Evolutionary conservation across 768 basidiomycete species (phyloP), one percentile per base, ranked within the genome.

Genomic region (Lactarius sp.): DNA sequence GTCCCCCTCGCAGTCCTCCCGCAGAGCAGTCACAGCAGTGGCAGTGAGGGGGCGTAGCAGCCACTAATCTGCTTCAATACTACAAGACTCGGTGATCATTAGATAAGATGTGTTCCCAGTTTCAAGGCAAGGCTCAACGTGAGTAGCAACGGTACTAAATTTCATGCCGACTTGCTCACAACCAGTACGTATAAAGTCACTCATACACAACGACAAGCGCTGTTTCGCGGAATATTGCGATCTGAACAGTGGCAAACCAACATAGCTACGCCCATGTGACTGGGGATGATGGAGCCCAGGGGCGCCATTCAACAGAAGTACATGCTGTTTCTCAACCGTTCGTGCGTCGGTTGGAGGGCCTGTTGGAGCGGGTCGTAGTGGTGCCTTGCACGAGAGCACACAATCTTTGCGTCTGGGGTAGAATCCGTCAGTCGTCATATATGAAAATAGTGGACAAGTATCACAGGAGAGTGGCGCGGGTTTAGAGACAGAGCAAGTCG

Each of bases 401-500:
- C 79, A 22, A 86, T 87, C 70, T 90, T 86, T 8, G 88, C 89
- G 70, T 91, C 89, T 90, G 64, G 37, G 33, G 14, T 60, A 22
- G 16, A 16, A n/a, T 10, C 20, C 33, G 36, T 52, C 27, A 56
- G 50, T 44, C n/a, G 6, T 53, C 31, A 18, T n/a, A 41, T 36
- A 44, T 51, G 10, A 33, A 54, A 22, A 49, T 20, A 53, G 31
- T n/a, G 47, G 51, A 42, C 16, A 22, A 14, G 16, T 72, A 85
- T 69, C 69, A 90, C 89, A 91, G 68, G 90, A 91, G 0, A 91
- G 88, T 0, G 90, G 90, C 0, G 88, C 90, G 0, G 90, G 90
- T 56, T 92, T 90, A 0, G 90, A 90, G 1, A 92, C 89, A 0
- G 88, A 87, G 27, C 89, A 83, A 4, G 89, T 91, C 13, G 88